phyloP scores from a whole-genome alignment of 2,329 filamentous ascomycete species.

The Fusarium tupiense region DNA sequence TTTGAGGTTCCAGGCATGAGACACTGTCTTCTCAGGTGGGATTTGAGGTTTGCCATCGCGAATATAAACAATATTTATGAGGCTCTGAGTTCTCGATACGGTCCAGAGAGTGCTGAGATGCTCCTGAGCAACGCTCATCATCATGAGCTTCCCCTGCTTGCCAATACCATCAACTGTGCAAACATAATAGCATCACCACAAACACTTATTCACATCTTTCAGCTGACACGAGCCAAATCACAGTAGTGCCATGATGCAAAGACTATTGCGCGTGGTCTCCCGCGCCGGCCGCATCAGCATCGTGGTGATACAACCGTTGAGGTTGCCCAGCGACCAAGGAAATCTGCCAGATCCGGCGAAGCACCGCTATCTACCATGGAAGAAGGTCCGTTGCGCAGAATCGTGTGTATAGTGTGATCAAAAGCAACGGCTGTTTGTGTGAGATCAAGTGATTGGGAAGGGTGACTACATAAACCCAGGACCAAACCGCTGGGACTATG shows the following conservation, averaged over 20 bases:
- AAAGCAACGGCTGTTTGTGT: background rate
- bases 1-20: background rate
- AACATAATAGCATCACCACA: too few species aligned
- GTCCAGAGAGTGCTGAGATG: background rate
- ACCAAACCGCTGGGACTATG: conserved; percentile 2
- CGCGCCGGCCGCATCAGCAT: background rate
- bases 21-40: accelerated
- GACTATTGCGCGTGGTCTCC: background rate
- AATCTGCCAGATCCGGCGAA: conserved; percentile 5
- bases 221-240: background rate
- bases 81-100: background rate
- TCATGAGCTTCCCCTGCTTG: background rate
- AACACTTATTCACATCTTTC: background rate
- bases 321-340: conserved; percentile 17
- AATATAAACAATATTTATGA: background rate
- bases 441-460: background rate
- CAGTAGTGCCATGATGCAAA: background rate
- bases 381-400: background rate
- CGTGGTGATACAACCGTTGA: conserved; percentile 7
- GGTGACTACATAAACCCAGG: conserved; percentile 30
- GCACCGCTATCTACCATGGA: background rate
- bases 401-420: background rate
- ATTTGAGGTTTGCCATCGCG: accelerated
- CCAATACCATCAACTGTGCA: background rate
- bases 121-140: background rate